Percentiles rank a stretch among this genome's conserved stretches.
phyloP scores from a whole-genome alignment of 202 grass and related monocot genomes.

The Brachypodium distachyon region DNA sequence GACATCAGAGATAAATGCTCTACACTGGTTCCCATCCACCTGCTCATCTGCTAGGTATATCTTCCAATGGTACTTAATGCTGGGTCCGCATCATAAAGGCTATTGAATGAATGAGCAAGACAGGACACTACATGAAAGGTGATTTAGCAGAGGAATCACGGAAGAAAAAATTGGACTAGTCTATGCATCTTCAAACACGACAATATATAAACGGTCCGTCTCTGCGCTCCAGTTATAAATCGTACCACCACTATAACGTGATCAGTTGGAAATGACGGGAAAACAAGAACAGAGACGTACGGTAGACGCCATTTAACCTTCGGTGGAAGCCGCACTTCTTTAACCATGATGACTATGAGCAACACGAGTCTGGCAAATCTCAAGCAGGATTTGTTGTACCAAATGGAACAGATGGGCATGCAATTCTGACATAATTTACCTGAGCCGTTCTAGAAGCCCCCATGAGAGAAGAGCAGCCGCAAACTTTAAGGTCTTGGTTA shows the following conservation, averaged over 20 bases:
- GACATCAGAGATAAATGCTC: no score
- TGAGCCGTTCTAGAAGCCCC: neutral
- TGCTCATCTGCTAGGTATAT: no score
- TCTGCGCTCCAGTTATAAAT: neutral
- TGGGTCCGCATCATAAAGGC: neutral
- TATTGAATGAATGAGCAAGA: neutral
- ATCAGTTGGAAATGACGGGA: neutral
- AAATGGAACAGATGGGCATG: neutral
- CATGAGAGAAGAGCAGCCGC: neutral
- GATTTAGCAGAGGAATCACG: neutral
- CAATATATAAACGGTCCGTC: neutral
- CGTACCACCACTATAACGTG: neutral
- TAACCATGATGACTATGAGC: neutral
- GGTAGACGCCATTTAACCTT: neutral
- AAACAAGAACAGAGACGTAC: neutral
- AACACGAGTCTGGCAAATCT: neutral
- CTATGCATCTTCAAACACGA: neutral
- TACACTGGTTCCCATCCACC: no score
- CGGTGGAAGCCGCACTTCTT: neutral
- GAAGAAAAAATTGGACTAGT: neutral
- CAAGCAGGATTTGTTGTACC: neutral
- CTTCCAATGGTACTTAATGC: neutral
- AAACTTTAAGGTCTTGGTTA: neutral
- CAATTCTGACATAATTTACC: neutral
- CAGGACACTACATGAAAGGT: neutral